Conservation (phyloP, 371 early-diverging fungal species). For the Amoeboaphelidium protococcarum region DNA sequence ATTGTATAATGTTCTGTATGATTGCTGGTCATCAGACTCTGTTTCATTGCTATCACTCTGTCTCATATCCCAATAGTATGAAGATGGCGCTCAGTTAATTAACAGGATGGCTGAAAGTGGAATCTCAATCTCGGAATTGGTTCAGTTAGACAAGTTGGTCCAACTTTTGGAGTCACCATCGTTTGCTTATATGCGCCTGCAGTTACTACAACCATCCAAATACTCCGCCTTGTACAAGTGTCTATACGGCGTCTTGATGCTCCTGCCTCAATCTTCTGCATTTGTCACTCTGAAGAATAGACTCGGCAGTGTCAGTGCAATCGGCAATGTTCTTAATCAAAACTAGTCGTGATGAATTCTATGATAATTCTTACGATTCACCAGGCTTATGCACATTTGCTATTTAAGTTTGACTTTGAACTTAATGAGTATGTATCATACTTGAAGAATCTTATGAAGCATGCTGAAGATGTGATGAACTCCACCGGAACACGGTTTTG, state of each 20-base stretch:
- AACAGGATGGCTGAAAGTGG: slow-evolving; percentile 66
- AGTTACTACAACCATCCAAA: slow-evolving; percentile 57
- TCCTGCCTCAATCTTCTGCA: slow-evolving; percentile 69
- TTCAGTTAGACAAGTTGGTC: slow-evolving; percentile 76
- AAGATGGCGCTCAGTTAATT: slow-evolving; percentile 45
- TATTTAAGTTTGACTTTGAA: too few species aligned
- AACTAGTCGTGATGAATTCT: too few species aligned
- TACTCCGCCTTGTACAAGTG: slow-evolving; percentile 58
- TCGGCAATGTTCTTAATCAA: slow-evolving; percentile 30
- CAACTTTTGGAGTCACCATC: slow-evolving; percentile 80
- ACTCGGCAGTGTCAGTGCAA: slow-evolving; percentile 36
- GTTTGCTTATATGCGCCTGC: slow-evolving; percentile 66
- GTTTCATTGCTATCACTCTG: slow-evolving; percentile 64
- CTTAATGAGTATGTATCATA: too few species aligned
- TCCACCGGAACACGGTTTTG: too few species aligned
- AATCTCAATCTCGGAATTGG: slow-evolving; percentile 55
- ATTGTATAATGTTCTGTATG: slow-evolving; percentile 45
- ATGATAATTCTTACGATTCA: too few species aligned
- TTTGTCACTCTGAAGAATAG: slow-evolving; percentile 71
- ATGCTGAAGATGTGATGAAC: too few species aligned
- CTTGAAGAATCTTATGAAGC: too few species aligned
- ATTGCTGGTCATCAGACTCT: slow-evolving; percentile 74
- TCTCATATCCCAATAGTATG: slow-evolving; percentile 64
- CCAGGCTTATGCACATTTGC: too few species aligned
- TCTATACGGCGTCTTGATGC: slow-evolving; percentile 68